Evolutionary conservation across 2,329 filamentous ascomycete genomes (phyloP), one percentile per base, ranked within the genome.

Genomic region (Tolypocladium tundrense): DNA sequence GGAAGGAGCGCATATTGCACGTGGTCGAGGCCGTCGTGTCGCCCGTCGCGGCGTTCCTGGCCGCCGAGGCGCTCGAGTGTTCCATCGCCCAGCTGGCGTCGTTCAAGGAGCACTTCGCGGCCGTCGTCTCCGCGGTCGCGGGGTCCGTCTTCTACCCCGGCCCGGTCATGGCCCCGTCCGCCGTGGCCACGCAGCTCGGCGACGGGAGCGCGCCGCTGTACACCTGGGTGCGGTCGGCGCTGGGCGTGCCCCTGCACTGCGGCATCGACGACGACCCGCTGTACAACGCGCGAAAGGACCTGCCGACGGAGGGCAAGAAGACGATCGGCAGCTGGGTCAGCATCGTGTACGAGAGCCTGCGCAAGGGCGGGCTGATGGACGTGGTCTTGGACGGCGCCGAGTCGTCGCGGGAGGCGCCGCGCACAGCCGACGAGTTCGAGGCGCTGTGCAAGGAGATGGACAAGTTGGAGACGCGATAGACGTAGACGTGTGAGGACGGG

Each of bases 191-290:
- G 2, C 62, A 61, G 55, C 57, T 73, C 14, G 70, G 70, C 10
- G 62, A 66, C n/a, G 69, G 69, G 11, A 66, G 68, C 13, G 62
- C 63, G 21, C 62, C 61, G 1, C 57, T 72, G 31, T 72, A 72
- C 57, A 61, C 60, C 3, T 64, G 68, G 64, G 63, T 72, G 11
- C 69, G 70, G 9, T 63, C 64, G 3, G 62, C 55, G 42, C 57
- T 72, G 37, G 58, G 57, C 9, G 62, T 73, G 33, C 63, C 64
- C 0, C 67, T 65, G 11, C 70, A 72, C 45, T 65, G 65, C 40
- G 70, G 70, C 1, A 64, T 73, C 1, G 64, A 66, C 8, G 66
- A 72, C 31, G 68, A 70, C 31, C 66, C 68, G 7, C 58, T 70
- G 16, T 68, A 66, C 19, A 65, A 62, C 24, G 59, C 58, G 0